Base-by-base conservation (phyloP, 2,329 filamentous ascomycete genomes). In the Sporothrix dimorphospora region DNA sequence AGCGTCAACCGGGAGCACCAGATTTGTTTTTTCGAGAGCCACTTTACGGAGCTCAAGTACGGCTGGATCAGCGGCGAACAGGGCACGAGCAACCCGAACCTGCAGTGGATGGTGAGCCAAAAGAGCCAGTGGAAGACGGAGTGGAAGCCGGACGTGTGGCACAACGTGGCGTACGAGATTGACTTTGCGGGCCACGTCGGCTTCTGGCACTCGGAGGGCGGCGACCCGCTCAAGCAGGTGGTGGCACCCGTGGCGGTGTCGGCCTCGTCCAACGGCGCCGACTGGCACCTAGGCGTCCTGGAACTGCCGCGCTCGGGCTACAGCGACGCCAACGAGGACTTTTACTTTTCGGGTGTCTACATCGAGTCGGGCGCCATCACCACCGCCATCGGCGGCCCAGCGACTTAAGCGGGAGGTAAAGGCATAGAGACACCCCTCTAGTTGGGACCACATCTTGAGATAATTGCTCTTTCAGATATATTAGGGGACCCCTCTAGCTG, bases 131-230 rank as follows among this genome's bases (percentile, higher is more conserved):
- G 90, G 90, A 87, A 86, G 76, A 84, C 85, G 0, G 83, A 87
- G 74, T 89, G 91, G 79, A 84, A 84, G 70, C 83, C 90, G 1
- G 88, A 85, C 53, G 87, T 89, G 12, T 93, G 91, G 91, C 91
- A 93, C 80, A 94, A 94, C 78, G 85, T 92, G 76, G 91, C 90
- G 65, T 93, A 92, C 77, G 90, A 90, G 79, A 91, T 92, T 73
- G 84, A 93, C 82, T 94, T 93, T 77, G 81, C 80, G 19, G 85
- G 85, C 75, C 88, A 85, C 5, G 90, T 93, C 40, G 87, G 86
- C 14, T 89, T 93, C 81, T 93, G 90, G 87, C 89, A 92, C 80
- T 92, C 89, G 0, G 90, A 88, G 19, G 90, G 89, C 47, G 82
- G 83, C 16, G 85, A 86, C 47, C 81, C 86, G 24, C 82, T 93